Conservation (phyloP, 2,329 filamentous ascomycete species). For the Geosmithia flava region DNA sequence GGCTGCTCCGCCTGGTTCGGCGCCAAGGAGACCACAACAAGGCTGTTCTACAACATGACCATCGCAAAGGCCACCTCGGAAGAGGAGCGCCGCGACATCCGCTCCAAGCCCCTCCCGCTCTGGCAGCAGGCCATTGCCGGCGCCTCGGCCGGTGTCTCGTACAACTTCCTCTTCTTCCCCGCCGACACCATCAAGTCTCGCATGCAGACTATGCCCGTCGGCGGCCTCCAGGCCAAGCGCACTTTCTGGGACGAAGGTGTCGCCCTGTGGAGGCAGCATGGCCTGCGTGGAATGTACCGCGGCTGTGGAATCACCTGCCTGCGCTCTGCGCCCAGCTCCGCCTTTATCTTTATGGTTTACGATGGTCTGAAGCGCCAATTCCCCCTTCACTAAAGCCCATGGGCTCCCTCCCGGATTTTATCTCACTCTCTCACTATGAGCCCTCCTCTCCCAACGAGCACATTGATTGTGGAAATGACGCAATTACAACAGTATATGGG, state of each 20-base stretch:
- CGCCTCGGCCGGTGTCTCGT: slow-evolving; percentile 78
- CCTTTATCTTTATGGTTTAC: slow-evolving; percentile 94
- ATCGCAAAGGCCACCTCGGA: slow-evolving; percentile 24
- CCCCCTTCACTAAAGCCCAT: slow-evolving; percentile 27
- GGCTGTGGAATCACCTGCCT: slow-evolving; percentile 90
- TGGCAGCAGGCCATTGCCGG: slow-evolving; percentile 84
- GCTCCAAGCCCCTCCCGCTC: slow-evolving; percentile 51
- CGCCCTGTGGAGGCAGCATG: slow-evolving; percentile 70
- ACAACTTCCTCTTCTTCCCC: slow-evolving; percentile 96
- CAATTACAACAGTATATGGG: too few relatives aligned
- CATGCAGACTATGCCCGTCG: slow-evolving; percentile 80
- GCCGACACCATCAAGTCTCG: slow-evolving; percentile 95
- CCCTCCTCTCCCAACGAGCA: too few relatives aligned
- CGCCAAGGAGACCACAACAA: slow-evolving; percentile 68
- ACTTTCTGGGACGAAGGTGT: slow-evolving; percentile 63
- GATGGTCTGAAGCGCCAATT: slow-evolving; percentile 69
- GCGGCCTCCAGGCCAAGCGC: slow-evolving; percentile 37
- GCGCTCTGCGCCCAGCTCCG: slow-evolving; percentile 86
- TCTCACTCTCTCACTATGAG: too few relatives aligned
- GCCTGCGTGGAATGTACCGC: slow-evolving; percentile 75
- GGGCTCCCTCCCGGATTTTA: neutral
- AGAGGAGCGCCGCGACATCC: slow-evolving; percentile 25
- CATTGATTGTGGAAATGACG: too few relatives aligned
- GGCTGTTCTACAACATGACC: slow-evolving; percentile 52
- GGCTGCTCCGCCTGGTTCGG: slow-evolving; percentile 95